Base-by-base conservation (phyloP, 23 red algal genomes). In the Gracilaria domingensis region DNA sequence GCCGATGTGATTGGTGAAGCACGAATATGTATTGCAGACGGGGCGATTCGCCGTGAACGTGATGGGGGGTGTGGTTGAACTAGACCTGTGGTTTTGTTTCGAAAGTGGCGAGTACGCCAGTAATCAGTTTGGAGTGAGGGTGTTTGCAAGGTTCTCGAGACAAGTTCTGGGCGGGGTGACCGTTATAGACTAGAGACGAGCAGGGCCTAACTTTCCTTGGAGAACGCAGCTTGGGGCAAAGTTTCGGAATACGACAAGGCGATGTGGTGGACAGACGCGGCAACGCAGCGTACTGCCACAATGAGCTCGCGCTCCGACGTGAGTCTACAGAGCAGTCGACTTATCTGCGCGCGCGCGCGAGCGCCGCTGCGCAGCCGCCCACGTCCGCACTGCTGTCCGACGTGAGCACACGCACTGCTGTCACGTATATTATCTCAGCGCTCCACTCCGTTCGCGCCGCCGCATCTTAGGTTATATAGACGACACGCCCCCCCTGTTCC, bases 101-200 rank as follows among this genome's bases (percentile, higher is more conserved):
- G 72, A 80, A 25, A 66, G 71, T 21, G 74, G 56, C 8, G 38
- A 38, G 44, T 60, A 40, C 44, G 40, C 40, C n/a, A 56, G 57
- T 29, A 35, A 79, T 32, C 53, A 80, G 74, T 80, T 62, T 42
- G 50, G 58, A 2, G 73, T 90, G 12, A 45, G 86, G 60, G 74
- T 81, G 21, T 90, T 66, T 81, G 47, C 60, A n/a, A 48, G 75
- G 73, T 69, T 38, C 25, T n/a, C n/a, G n/a, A n/a, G 16, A 30
- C 35, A 37, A 42, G 32, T 60, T 25, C 29, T n/a, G n/a, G 72
- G 26, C 11, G 72, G 14, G 34, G 34, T 30, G 23, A n/a, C n/a
- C 13, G 55, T 47, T 47, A 30, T 35, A 39, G 28, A 38, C 38
- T 58, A 79, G 48, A 59, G 51, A 21, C n/a, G n/a, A n/a, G n/a